Evolutionary conservation across 2,329 filamentous ascomycete species (phyloP).

Genomic region (Penicillium expansum): DNA sequence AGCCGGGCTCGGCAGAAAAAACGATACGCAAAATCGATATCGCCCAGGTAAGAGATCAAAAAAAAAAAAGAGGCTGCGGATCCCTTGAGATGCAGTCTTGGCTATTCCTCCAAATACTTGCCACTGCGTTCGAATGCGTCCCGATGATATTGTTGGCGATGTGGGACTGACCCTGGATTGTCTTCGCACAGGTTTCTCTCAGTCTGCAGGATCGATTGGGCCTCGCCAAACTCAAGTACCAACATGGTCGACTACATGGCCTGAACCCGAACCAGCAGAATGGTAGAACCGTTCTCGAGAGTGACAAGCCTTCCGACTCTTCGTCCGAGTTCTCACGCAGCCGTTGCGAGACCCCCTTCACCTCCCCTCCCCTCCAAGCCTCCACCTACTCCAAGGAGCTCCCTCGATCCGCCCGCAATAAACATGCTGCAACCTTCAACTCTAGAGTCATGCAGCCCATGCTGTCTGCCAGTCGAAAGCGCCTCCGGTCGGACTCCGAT

Average conservation of each 20-base stretch:
- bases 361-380: conserved; percentile 80
- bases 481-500: conserved; percentile 64
- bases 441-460: conserved; percentile 44
- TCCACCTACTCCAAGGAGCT: conserved; percentile 82
- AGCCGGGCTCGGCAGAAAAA: conserved; percentile 36
- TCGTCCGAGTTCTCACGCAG: conserved; percentile 76
- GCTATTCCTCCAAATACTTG: neutral
- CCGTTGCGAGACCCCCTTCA: conserved; percentile 53
- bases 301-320: conserved; percentile 79
- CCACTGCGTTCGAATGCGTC: neutral
- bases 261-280: conserved; percentile 69
- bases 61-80: neutral
- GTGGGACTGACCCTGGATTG: conserved; percentile 1
- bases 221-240: conserved; percentile 94
- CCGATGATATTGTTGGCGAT: neutral
- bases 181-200: conserved; percentile 71
- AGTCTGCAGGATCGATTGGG: conserved; percentile 91
- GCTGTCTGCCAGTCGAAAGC: conserved; percentile 59
- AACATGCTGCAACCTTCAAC: conserved; percentile 46
- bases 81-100: neutral
- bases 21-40: conserved; percentile 44
- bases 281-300: conserved; percentile 64
- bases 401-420: conserved; percentile 52
- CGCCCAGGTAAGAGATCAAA: conserved; percentile 35
- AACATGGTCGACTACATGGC: conserved; percentile 90